Base-by-base conservation (phyloP, 495 filamentous ascomycete species). In the Barbatosphaeria neglecta region DNA sequence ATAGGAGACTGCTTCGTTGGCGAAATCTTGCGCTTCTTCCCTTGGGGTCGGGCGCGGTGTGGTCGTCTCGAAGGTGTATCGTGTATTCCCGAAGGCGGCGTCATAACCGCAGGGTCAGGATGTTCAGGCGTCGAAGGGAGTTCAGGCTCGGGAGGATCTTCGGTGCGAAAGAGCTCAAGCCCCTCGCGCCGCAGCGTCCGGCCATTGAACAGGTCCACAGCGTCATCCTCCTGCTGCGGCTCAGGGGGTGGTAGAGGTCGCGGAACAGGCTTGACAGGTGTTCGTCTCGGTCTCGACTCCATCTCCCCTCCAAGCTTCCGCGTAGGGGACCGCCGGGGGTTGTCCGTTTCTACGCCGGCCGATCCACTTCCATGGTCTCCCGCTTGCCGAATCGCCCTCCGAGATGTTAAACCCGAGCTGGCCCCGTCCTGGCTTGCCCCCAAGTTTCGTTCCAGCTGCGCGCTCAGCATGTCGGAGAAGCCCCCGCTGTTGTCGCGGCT, bases 121-220 rank as follows among this genome's bases (percentile, higher is more conserved):
- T 82, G 73, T 24, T 77, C 78, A 17, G 82, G 82, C 4, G 83
- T 87, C 9, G 81, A 81, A 8, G 83, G 84, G 19, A 88, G 66
- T 28, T 84, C 81, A 8, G 81, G 83, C 51, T 88, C 83, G 16
- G 66, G 61, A 0, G 53, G 50, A 4, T 45, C 39, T 5, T 56
- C 38, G 6, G 61, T 50, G 10, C 69, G 66, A 20, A 65, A 46
- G 11, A 63, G 69, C 0, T 66, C 67, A 37, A 66, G 57, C 7
- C 68, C 62, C 19, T 61, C 62, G 20, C 54, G 56, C 18, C 49
- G 63, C 56, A 56, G 45, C 23, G 50, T 61, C 25, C 59, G 59
- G 25, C 59, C 57, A 27, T 44, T 52, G 47, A 62, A 76, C 45
- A 47, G 76, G 55, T 64, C 65, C 51, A 62, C 64, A 55, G 53